Percentiles rank a stretch among this genome's conserved stretches.
Evolutionary conservation across 2,329 filamentous ascomycete genomes (phyloP).

Genomic region (Nothophaeocryptopus gaeumannii): DNA sequence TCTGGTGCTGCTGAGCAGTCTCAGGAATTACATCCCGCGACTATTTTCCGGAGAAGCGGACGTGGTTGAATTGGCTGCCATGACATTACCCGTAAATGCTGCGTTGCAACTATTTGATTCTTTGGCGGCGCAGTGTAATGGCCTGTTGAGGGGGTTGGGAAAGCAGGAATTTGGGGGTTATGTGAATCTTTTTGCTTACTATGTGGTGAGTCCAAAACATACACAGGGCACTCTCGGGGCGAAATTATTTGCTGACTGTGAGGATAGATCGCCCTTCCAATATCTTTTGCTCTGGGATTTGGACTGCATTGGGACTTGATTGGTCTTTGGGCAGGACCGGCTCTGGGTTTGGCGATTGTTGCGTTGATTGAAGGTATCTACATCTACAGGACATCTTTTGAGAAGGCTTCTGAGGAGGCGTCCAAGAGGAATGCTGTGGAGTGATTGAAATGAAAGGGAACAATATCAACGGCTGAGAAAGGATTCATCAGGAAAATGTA

Average conservation of each 20-base stretch:
- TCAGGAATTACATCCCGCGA: slow-evolving; percentile 71
- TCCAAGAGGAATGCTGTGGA: slow-evolving; percentile 50
- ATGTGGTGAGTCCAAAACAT: slow-evolving; percentile 55
- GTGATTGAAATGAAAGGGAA: not conserved
- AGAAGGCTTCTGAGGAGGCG: slow-evolving; percentile 60
- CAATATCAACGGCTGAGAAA: no score
- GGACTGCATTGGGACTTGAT: slow-evolving; percentile 71
- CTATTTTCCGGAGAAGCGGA: slow-evolving; percentile 70
- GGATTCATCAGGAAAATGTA: no score
- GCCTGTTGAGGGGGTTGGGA: slow-evolving; percentile 80
- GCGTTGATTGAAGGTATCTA: slow-evolving; percentile 56
- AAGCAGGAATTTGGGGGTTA: slow-evolving; percentile 88
- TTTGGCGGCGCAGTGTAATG: slow-evolving; percentile 74
- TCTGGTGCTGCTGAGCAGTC: slow-evolving; percentile 62
- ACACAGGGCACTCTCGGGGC: no score
- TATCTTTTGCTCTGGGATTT: slow-evolving; percentile 77
- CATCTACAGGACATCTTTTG: slow-evolving; percentile 55
- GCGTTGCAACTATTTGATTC: slow-evolving; percentile 89
- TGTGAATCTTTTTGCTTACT: slow-evolving; percentile 82
- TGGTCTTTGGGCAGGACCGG: slow-evolving; percentile 69
- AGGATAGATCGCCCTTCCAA: slow-evolving; percentile 67
- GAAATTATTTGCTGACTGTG: not conserved
- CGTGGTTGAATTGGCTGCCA: slow-evolving; percentile 63
- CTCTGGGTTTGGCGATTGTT: slow-evolving; percentile 64
- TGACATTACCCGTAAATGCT: slow-evolving; percentile 74